A percentile compares a stretch with the other conserved stretches of the same genome.
Conservation (phyloP, 306 rosid species). For the Rosa persica region DNA sequence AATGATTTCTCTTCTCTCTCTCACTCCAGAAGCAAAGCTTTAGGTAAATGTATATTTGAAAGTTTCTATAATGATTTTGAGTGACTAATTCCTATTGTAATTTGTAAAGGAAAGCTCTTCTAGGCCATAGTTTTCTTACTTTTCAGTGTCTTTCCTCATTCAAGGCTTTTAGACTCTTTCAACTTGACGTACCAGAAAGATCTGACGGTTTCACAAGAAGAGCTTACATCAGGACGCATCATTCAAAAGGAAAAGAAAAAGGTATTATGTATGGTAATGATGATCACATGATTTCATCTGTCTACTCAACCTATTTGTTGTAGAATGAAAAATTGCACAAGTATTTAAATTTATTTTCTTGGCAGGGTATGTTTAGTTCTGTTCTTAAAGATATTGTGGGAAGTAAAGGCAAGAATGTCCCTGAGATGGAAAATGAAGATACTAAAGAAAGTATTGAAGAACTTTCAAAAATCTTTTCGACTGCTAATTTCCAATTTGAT, state of each 20-base stretch:
- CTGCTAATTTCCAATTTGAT: slow-evolving; percentile 51
- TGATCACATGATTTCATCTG: neutral
- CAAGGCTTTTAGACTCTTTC: slow-evolving; percentile 63
- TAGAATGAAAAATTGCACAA: neutral
- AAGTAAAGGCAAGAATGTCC: slow-evolving; percentile 56
- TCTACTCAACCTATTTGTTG: neutral
- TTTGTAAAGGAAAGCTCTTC: neutral
- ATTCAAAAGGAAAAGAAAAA: slow-evolving; percentile 72
- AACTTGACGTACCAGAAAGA: slow-evolving; percentile 54
- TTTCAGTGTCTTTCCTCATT: slow-evolving; percentile 8
- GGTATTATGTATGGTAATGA: slow-evolving; percentile 38
- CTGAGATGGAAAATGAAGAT: slow-evolving; percentile 55
- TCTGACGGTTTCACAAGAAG: slow-evolving; percentile 46
- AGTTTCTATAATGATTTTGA: neutral
- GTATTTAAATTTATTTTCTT: neutral
- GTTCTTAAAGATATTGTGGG: slow-evolving; percentile 80
- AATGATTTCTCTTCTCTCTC: slow-evolving; percentile 48
- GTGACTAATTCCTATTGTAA: neutral
- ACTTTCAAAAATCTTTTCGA: slow-evolving; percentile 56
- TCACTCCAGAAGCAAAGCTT: slow-evolving; percentile 52
- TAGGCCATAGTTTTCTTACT: neutral
- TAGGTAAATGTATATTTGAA: slow-evolving; percentile 45
- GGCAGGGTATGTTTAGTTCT: slow-evolving; percentile 74
- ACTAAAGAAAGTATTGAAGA: slow-evolving; percentile 54
- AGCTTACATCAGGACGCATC: slow-evolving; percentile 24